A percentile compares a stretch with the other conserved stretches of the same genome.
These are phyloP conservation scores for Cyclanthera cordifolia DNA, from an alignment of 306 rosid species.

Conservation along the genomic window DNA sequence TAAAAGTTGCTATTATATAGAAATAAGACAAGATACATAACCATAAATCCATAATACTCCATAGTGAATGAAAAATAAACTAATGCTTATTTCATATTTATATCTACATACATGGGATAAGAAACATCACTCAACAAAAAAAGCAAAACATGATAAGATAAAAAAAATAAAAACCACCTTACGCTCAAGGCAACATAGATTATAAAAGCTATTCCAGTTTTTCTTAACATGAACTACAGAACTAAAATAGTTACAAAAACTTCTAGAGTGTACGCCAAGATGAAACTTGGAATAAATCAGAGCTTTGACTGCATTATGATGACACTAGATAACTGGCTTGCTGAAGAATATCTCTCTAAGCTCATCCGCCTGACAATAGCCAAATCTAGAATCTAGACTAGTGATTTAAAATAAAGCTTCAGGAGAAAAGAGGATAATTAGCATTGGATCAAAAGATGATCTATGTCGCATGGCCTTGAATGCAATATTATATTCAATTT, in stretches of 20 bases:
- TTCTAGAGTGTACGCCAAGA: not conserved
- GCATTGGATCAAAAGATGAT: not conserved
- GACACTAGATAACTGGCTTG: not conserved
- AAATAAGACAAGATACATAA: not conserved
- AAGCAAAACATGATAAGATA: not conserved
- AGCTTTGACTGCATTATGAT: not conserved
- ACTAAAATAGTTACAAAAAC: not conserved
- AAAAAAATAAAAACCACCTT: not conserved
- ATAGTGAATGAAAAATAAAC: not conserved
- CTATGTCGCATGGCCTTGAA: not conserved
- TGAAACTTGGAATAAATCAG: not conserved
- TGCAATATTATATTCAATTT: not conserved
- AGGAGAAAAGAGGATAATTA: not conserved
- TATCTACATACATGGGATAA: not conserved
- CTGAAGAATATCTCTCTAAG: not conserved
- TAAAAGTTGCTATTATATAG: not conserved
- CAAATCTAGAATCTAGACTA: not conserved
- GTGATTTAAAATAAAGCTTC: not conserved
- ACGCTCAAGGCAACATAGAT: not conserved
- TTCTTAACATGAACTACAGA: not conserved
- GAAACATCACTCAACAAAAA: not conserved
- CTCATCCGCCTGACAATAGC: not conserved
- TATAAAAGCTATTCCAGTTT: not conserved
- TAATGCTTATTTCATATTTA: not conserved
- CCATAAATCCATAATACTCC: not conserved